Evolutionary conservation across 2,329 filamentous ascomycete species (phyloP), one percentile per base, ranked within the genome.

Genomic region (Graphilbum sp.): DNA sequence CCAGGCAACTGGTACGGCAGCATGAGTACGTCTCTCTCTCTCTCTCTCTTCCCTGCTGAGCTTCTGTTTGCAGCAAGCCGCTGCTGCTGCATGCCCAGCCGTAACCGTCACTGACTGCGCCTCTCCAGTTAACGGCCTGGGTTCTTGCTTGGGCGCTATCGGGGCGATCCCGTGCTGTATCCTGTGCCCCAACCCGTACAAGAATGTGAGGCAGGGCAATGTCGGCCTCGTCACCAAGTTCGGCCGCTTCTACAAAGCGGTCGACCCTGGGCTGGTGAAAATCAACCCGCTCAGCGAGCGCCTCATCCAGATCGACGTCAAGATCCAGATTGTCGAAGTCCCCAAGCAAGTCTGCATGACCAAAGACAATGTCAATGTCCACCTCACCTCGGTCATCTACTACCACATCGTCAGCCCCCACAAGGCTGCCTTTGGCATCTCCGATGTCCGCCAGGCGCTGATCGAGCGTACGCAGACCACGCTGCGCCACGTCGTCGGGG

Each of bases 321-420:
- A 96, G 75, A 95, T 96, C 50, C 90, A 98, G 64, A 95, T 94
- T 47, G 85, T 92, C 57, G 80, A 98, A 66, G 90, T 98, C 19
- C 88, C 88, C 16, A 77, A 87, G 61, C 90, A 98, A 62, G 76
- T 88, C 45, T 96, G 90, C 69, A 98, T 98, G 87, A 98, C 90
- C 58, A 96, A 96, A 66, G 90, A 98, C 68, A 98, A 98, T 52
- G 90, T 96, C 46, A 93, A 83, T 34, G 69, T 98, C 32, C 79
- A 87, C 51, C 69, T 98, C 48, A 96, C 87, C 35, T 93, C 84
- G 6, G 90, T 98, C 55, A 95, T 98, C 63, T 98, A 98, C 72
- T 98, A 98, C 66, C 87, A 94, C 68, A 88, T 98, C 53, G 82
- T 79, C 39, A 81, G 82, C 21, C 90, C 90, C 1, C 88, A 96